phyloP scores from a whole-genome alignment of 1,139 yeast species.

The Debaryomyces fabryi region DNA sequence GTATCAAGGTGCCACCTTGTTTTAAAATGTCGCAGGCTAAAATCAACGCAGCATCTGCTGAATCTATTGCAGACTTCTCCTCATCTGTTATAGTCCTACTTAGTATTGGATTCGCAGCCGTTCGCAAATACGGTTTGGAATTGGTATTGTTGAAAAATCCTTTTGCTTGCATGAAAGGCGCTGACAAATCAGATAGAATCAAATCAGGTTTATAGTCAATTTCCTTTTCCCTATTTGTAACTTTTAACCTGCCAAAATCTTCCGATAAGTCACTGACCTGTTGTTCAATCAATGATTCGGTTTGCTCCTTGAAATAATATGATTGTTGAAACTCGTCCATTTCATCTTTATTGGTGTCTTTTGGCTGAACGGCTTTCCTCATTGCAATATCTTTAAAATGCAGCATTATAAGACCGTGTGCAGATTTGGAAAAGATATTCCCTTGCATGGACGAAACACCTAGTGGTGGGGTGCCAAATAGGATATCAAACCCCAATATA shows the following conservation, averaged over 20 bases:
- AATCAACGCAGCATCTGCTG: slow-evolving; percentile 88
- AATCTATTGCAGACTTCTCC: slow-evolving; percentile 48
- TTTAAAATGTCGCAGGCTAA: slow-evolving; percentile 70
- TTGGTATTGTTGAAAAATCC: slow-evolving; percentile 75
- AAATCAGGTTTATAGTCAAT: slow-evolving; percentile 47
- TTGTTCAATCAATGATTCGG: slow-evolving; percentile 21
- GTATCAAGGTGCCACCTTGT: slow-evolving; percentile 71
- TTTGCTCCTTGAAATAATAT: slow-evolving; percentile 33
- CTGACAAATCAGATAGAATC: slow-evolving; percentile 86
- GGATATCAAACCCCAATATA: slow-evolving; percentile 82
- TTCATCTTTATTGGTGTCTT: slow-evolving; percentile 1
- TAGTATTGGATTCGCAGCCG: slow-evolving; percentile 28
- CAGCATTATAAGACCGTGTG: slow-evolving; percentile 62
- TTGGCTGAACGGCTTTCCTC: slow-evolving; percentile 4
- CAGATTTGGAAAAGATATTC: slow-evolving; percentile 67
- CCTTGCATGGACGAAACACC: slow-evolving; percentile 89
- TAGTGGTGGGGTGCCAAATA: slow-evolving; percentile 74
- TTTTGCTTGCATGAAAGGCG: slow-evolving; percentile 64
- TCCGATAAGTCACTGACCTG: slow-evolving; percentile 21
- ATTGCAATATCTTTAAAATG: slow-evolving; percentile 53
- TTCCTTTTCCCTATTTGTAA: neutral
- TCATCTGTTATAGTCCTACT: slow-evolving; percentile 30
- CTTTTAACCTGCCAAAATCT: neutral
- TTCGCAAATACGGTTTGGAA: slow-evolving; percentile 64
- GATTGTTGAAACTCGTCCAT: slow-evolving; percentile 19